Evolutionary conservation across 108 stramenopile species (phyloP), one percentile per base, ranked within the genome.

Genomic region (Skeletonema grethae): DNA sequence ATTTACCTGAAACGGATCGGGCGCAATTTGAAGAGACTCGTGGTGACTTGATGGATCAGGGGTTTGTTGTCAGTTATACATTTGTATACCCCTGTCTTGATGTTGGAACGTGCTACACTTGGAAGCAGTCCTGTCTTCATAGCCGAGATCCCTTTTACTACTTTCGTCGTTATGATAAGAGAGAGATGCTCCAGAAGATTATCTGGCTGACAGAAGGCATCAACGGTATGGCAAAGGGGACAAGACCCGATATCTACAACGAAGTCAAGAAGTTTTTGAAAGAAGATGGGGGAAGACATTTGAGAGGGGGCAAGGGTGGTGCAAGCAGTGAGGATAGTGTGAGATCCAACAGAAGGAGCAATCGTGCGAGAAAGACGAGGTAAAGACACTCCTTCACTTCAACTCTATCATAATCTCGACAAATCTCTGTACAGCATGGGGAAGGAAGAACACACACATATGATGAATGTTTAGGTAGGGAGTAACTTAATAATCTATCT

Each of bases 71-170:
- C 22, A 22, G 50, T 22, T 53, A 53, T 8, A 53, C 50, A 0
- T 53, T 53, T 8, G 50, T 53, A 9, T 53, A 53, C 22, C 50
- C 50, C 8, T 22, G 20, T 10, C n/a, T 24, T 8, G 50, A 53
- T 0, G 20, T 8, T 8, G 50, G 50, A 7, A 53, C 15, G 50
- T 53, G 50, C 9, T 53, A 53, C 50, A 8, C 18, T 20, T 53
- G 20, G 22, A 22, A 8, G 8, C 50, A 53, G 20, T 53, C 18
- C 0, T 53, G 50, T 24, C 22, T 53, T 22, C 50, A 53, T 22
- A 53, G 50, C 22, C 5, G 50, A 22, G 50, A 53, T 22, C 50
- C 50, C 20, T 53, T 53, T 24, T 53, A 53, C 50, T 53, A 53
- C 50, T 53, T 53, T 53, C 50, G 50, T 53, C 50, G 50, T 0